These are phyloP conservation scores for Saccharomycopsis sp. DNA, from an alignment of 805 yeast species.

Conservation along the genomic window DNA sequence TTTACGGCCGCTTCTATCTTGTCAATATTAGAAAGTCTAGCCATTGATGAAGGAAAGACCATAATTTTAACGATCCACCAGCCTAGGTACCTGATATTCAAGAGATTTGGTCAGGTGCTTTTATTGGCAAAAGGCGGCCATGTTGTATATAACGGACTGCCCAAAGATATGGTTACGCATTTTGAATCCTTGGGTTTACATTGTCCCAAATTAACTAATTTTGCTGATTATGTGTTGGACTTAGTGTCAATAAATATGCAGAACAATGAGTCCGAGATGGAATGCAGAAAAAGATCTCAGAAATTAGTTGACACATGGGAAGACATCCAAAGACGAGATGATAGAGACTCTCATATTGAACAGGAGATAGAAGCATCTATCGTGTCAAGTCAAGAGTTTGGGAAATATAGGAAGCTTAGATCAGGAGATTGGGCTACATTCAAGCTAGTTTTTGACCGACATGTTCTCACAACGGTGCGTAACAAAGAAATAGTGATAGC, in stretches of 20 bases:
- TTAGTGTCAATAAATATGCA: slow-evolving; percentile 53
- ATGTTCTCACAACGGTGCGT: slow-evolving; percentile 38
- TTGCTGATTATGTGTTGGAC: slow-evolving; percentile 73
- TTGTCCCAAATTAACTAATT: slow-evolving; percentile 56
- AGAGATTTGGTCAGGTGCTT: slow-evolving; percentile 62
- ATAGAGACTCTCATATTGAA: background rate
- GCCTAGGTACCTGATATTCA: slow-evolving; percentile 63
- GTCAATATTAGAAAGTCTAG: slow-evolving; percentile 48
- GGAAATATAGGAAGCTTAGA: slow-evolving; percentile 22
- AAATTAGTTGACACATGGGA: slow-evolving; percentile 36
- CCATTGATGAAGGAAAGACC: slow-evolving; percentile 52
- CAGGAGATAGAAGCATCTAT: background rate
- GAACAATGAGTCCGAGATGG: slow-evolving; percentile 34
- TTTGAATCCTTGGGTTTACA: slow-evolving; percentile 44
- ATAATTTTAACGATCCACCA: slow-evolving; percentile 78
- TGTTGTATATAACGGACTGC: slow-evolving; percentile 61
- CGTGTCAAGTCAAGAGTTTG: slow-evolving; percentile 9
- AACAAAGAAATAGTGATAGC: slow-evolving; percentile 56
- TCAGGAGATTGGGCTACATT: slow-evolving; percentile 19
- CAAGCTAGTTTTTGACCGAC: slow-evolving; percentile 28
- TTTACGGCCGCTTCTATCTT: slow-evolving; percentile 68
- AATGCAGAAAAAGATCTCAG: slow-evolving; percentile 36
- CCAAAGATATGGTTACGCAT: slow-evolving; percentile 39
- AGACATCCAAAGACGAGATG: background rate
- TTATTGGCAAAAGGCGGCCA: slow-evolving; percentile 67